Conservation (phyloP, 2,329 filamentous ascomycete genomes). For the Monosporascus sp. region DNA sequence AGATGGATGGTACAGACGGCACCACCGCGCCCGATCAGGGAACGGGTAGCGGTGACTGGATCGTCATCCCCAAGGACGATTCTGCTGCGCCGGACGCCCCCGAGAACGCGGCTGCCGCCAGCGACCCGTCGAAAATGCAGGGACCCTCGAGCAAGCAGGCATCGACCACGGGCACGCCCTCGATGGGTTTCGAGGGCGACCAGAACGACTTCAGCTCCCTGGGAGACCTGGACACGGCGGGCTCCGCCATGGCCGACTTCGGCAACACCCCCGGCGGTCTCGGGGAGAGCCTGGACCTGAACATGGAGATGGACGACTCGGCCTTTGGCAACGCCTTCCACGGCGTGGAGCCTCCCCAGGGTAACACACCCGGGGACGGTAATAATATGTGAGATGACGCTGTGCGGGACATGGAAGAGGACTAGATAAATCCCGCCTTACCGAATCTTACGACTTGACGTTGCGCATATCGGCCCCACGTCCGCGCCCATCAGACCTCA, state of each 20-base stretch:
- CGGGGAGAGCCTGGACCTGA: slow-evolving; percentile 52
- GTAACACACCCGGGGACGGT: slow-evolving; percentile 20
- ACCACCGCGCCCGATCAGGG: slow-evolving; percentile 44
- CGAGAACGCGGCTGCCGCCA: slow-evolving; percentile 12
- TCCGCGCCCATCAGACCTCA: background rate
- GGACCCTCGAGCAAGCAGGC: slow-evolving; percentile 29
- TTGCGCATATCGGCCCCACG: slow-evolving; percentile 2
- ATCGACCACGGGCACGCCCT: slow-evolving; percentile 42
- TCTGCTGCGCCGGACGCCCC: slow-evolving; percentile 34
- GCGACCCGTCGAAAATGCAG: slow-evolving; percentile 16
- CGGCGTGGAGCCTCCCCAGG: slow-evolving; percentile 41
- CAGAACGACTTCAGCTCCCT: slow-evolving; percentile 59
- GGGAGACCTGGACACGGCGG: slow-evolving; percentile 64
- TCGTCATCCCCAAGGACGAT: slow-evolving; percentile 64
- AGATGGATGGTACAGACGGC: slow-evolving; percentile 52
- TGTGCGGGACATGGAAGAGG: background rate
- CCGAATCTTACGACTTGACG: too few relatives aligned
- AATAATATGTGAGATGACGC: slow-evolving; percentile 18
- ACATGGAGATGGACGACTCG: slow-evolving; percentile 67
- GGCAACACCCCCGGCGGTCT: slow-evolving; percentile 49
- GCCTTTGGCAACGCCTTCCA: slow-evolving; percentile 83
- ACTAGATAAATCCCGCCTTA: too few relatives aligned
- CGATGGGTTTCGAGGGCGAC: slow-evolving; percentile 42
- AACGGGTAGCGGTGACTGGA: slow-evolving; percentile 62
- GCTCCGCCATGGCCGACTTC: slow-evolving; percentile 65